These are phyloP conservation scores for Handroanthus guayacan DNA, from an alignment of 257 asterid species.

Conservation along the genomic window DNA sequence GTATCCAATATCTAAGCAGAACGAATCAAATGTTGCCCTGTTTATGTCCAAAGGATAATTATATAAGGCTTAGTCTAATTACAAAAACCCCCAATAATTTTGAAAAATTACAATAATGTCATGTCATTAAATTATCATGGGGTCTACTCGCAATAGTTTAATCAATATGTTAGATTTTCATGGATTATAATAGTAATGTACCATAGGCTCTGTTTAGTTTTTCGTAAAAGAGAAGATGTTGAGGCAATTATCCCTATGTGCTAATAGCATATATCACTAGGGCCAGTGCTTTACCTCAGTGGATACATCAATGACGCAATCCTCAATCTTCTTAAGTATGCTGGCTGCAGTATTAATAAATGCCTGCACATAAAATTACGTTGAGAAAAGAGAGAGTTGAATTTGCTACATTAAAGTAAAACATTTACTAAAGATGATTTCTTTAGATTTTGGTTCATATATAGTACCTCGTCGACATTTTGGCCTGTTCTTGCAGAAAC, in stretches of 20 bases:
- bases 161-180: too few relatives aligned
- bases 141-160: too few relatives aligned
- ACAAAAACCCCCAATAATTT: too few relatives aligned
- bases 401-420: background rate
- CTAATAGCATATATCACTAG: slow-evolving; percentile 6
- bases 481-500: slow-evolving; percentile 88
- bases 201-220: too few relatives aligned
- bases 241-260: too few relatives aligned
- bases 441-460: background rate
- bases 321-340: slow-evolving; percentile 78
- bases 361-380: slow-evolving; percentile 47
- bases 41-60: background rate
- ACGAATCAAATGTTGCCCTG: slow-evolving; percentile 3
- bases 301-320: slow-evolving; percentile 75
- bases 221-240: too few relatives aligned
- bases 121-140: too few relatives aligned
- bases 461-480: slow-evolving; percentile 75
- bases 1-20: slow-evolving; percentile 4
- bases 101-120: too few relatives aligned
- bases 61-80: too few relatives aligned
- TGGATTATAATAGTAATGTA: too few relatives aligned
- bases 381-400: background rate
- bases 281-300: slow-evolving; percentile 61
- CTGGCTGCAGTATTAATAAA: slow-evolving; percentile 70
- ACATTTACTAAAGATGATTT: background rate